phyloP scores from a whole-genome alignment of 257 asterid species.

The Nicotiana attenuata region DNA sequence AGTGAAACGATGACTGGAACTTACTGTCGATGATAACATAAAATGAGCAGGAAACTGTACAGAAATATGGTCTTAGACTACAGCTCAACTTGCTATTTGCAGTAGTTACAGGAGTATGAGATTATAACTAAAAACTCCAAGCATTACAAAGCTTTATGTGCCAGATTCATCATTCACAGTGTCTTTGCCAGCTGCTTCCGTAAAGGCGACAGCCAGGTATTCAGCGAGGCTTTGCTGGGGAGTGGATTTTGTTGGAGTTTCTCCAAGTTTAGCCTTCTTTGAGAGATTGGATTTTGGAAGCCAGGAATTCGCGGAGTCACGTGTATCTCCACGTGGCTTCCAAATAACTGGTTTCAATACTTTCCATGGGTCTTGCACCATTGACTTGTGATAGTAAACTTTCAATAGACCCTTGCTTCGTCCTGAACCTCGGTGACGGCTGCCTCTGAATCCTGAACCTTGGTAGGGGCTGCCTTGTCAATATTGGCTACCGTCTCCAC shows the following conservation, averaged over 20 bases:
- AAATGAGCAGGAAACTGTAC: not conserved
- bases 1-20: not conserved
- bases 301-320: constrained; percentile 28
- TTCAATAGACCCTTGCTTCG: constrained; percentile 40
- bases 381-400: constrained; percentile 53
- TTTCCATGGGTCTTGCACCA: constrained; percentile 89
- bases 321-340: constrained; percentile 28
- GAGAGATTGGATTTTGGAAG: constrained; percentile 37
- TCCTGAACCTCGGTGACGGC: constrained; percentile 25
- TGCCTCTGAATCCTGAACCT: constrained; percentile 25
- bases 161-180: constrained; percentile 18
- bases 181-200: constrained; percentile 31
- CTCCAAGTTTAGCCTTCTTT: constrained; percentile 59
- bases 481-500: constrained; percentile 22
- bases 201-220: constrained; percentile 62
- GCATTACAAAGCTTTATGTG: constrained; percentile 14
- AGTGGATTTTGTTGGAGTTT: constrained; percentile 21
- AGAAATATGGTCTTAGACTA: not conserved
- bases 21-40: not conserved
- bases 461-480: constrained; percentile 39
- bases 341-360: constrained; percentile 47
- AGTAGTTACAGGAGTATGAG: not conserved
- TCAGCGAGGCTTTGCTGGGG: constrained; percentile 67
- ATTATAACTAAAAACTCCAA: not conserved
- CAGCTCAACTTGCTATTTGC: not conserved